These are phyloP conservation scores for Trichophyton verrucosum DNA, from an alignment of 2,329 filamentous ascomycete genomes.

Conservation along the genomic window DNA sequence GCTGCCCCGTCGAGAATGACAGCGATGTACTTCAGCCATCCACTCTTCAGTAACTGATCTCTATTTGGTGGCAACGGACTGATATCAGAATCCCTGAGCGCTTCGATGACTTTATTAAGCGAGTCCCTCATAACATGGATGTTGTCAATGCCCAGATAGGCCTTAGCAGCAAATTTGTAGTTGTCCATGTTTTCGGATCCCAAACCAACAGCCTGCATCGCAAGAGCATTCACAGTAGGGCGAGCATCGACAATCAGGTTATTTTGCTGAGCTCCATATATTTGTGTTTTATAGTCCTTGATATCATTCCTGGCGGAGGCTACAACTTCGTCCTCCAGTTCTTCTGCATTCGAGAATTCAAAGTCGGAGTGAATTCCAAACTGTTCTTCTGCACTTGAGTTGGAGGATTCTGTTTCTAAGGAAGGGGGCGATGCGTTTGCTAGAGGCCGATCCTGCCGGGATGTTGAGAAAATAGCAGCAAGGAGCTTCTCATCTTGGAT, in stretches of 20 bases:
- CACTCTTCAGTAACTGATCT: conserved; percentile 68
- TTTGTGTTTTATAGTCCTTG: conserved; percentile 48
- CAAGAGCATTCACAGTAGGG: conserved; percentile 84
- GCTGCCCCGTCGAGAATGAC: conserved; percentile 72
- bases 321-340: conserved; percentile 57
- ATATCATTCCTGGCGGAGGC: conserved; percentile 43
- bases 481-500: conserved; percentile 93
- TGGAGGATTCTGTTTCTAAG: conserved; percentile 32
- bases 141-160: conserved; percentile 91
- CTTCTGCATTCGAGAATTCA: conserved; percentile 51
- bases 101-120: conserved; percentile 73
- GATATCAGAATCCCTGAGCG: conserved; percentile 84
- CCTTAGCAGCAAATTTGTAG: conserved; percentile 83
- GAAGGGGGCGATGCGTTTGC: conserved; percentile 28
- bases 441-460: conserved; percentile 35
- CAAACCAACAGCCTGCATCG: conserved; percentile 84
- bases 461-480: conserved; percentile 78
- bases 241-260: conserved; percentile 95
- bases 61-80: conserved; percentile 69
- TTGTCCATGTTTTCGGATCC: conserved; percentile 97
- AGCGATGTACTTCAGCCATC: conserved; percentile 82
- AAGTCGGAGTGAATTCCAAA: conserved; percentile 29
- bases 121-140: conserved; percentile 97
- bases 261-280: conserved; percentile 85
- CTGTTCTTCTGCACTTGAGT: conserved; percentile 42